Base-by-base conservation (phyloP, 495 filamentous ascomycete species). In the Tuber umbilicatum region DNA sequence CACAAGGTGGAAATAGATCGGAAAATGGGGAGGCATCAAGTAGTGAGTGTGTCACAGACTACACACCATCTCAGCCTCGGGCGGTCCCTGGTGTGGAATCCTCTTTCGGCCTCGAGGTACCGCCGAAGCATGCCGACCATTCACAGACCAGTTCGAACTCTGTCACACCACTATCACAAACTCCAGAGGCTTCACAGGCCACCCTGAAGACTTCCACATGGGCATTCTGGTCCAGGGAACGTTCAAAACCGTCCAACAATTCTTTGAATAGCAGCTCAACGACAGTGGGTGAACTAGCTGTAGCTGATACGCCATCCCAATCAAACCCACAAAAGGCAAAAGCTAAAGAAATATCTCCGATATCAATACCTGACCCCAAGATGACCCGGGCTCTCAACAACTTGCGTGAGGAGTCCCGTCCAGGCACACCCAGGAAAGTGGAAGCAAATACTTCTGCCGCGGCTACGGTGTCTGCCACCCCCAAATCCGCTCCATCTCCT, bases 191-290 rank as follows among this genome's bases (percentile, higher is more conserved):
- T 17, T 31, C 16, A 17, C 55, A 64, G 16, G 7, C 12, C 55
- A 64, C 16, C 55, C 27, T 2, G 16, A 64, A 64, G 55, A 64
- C 76, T 37, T 78, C 77, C 47, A 70, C 79, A 37, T 81, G 80
- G 80, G 79, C 55, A 50, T 81, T 81, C 71, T 81, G 80, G 80
- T 81, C 73, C 9, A 78, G 68, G 31, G 75, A 78, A 19, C 77
- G 76, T 45, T 69, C 75, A 31, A 79, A 72, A 69, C 69, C 40
- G 2, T 43, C 69, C 35, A 70, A 73, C 42, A 64, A 17, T 64
- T 35, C 55, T 17, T 70, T 68, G 40, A 75, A 72, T 68, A 73
- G 72, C 31, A 79, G 55, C 64, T 73, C 68, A 31, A 74, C 70
- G 27, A 74, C 78, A 12, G 73, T 81, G 17, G 80, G 79, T 1